A percentile compares a stretch with the other conserved stretches of the same genome.
Evolutionary conservation across 2,329 filamentous ascomycete species (phyloP).

Genomic region (Alternaria solani): DNA sequence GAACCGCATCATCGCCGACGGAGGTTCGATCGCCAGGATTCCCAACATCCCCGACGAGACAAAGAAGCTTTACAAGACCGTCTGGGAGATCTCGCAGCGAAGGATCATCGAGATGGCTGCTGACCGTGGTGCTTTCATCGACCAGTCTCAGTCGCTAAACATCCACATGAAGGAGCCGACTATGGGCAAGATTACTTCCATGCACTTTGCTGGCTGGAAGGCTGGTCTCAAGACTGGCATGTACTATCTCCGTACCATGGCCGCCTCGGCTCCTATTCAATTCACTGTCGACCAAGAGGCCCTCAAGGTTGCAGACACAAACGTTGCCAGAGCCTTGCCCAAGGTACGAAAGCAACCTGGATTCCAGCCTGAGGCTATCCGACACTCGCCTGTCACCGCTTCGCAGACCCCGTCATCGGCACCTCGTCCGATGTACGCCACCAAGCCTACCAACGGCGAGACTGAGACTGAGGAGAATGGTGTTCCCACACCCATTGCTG

Average conservation of each 20-base stretch:
- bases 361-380: conserved; percentile 26
- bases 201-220: conserved; percentile 99
- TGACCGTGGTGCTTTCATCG: conserved; percentile 97
- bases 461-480: conserved; percentile 58
- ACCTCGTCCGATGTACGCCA: conserved; percentile 72
- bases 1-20: conserved; percentile 98
- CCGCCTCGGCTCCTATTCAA: conserved; percentile 94
- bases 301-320: conserved; percentile 85
- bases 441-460: conserved; percentile 59
- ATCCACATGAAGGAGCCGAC: conserved; percentile 99
- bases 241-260: conserved; percentile 99
- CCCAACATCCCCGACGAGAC: conserved; percentile 95
- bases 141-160: conserved; percentile 98
- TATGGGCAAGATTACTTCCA: conserved; percentile 99
- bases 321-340: conserved; percentile 69
- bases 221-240: conserved; percentile 99
- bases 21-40: conserved; percentile 94
- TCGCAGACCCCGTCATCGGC: conserved; percentile 66
- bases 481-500: conserved; percentile 72
- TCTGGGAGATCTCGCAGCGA: conserved; percentile 98
- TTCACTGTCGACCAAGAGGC: conserved; percentile 99
- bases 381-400: conserved; percentile 31
- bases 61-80: conserved; percentile 98
- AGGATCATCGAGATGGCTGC: conserved; percentile 97
- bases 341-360: conserved; percentile 70